phyloP scores from a whole-genome alignment of 148 eudicot species.

The Tetragonia tetragonoides region DNA sequence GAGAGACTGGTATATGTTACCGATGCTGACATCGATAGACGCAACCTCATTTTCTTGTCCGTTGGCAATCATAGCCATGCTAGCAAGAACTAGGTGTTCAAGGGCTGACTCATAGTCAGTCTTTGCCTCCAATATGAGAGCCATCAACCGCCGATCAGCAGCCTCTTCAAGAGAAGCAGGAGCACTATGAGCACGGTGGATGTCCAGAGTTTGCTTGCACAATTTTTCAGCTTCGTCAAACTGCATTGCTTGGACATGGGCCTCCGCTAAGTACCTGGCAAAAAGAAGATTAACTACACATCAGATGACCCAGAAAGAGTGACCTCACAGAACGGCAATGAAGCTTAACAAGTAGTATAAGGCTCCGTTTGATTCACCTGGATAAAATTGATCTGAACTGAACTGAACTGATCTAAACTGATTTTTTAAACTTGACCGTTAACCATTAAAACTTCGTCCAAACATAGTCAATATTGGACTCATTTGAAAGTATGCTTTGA shows the following conservation, averaged over 20 bases:
- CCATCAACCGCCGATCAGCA: slow-evolving; percentile 97
- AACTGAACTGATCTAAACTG: no score
- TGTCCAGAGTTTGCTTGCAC: slow-evolving; percentile 84
- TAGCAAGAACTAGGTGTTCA: slow-evolving; percentile 94
- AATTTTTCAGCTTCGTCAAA: slow-evolving; percentile 89
- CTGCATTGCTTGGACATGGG: slow-evolving; percentile 97
- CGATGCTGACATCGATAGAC: slow-evolving; percentile 86
- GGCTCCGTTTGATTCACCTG: no score
- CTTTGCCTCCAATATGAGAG: slow-evolving; percentile 95
- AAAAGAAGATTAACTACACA: slow-evolving; percentile 7
- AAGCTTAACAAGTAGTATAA: background rate
- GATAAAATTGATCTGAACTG: no score
- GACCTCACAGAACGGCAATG: background rate
- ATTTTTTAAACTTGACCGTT: no score
- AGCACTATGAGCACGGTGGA: slow-evolving; percentile 83
- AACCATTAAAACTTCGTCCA: no score
- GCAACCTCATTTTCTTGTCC: slow-evolving; percentile 98
- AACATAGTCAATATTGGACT: no score
- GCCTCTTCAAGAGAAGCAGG: slow-evolving; percentile 98
- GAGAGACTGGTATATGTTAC: slow-evolving; percentile 75
- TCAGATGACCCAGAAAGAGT: background rate
- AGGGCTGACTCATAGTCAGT: slow-evolving; percentile 86
- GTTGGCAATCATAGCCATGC: slow-evolving; percentile 99
- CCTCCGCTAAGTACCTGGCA: slow-evolving; percentile 88
- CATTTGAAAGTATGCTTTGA: no score